Base-by-base conservation (phyloP, 2,329 filamentous ascomycete species). In the Hymenoscyphus albidus region DNA sequence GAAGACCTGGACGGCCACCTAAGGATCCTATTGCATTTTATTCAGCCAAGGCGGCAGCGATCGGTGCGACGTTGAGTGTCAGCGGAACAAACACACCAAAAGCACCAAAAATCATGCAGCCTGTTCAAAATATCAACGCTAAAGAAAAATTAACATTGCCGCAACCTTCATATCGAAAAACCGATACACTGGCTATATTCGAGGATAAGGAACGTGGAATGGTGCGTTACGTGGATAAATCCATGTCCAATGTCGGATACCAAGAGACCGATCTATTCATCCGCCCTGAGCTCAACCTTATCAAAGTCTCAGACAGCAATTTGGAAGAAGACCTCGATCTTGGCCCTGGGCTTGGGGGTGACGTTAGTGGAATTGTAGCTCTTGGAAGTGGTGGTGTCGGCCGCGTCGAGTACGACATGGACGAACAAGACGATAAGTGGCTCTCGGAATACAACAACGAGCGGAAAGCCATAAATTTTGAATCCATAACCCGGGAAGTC, bases 361-460 rank as follows among this genome's bases (percentile, higher is more conserved):
- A 91, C 59, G 84, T 83, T 9, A 88, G 91, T 57, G 75, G 79
- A 5, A 81, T 83, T 62, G 76, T 79, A 38, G 78, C 80, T 4
- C 78, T 80, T 48, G 79, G 80, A 4, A 78, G 78, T 42, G 79
- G 79, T 61, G 80, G 80, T 18, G 84, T 96, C 48, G 92, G 92
- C 13, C 88, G 92, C 64, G 95, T 99, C 22, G 95, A 99, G 76
- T 99, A 99, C 76, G 95, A 99, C 76, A 99, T 99, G 95, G 95
- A 99, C 74, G 95, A 99, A 78, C 95, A 99, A 74, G 95, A 99
- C 76, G 93, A 97, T 70, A 92, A 93, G 79, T 99, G 95, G 95
- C 81, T 99, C 32, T 90, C 95, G 71, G 85, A 87, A 48, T 87
- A 94, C 75, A 99, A 99, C 72, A 79, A 81, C 13, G 87, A 90